Conservation (phyloP, 2,329 filamentous ascomycete species). For the Coleophoma eucalyptorum region DNA sequence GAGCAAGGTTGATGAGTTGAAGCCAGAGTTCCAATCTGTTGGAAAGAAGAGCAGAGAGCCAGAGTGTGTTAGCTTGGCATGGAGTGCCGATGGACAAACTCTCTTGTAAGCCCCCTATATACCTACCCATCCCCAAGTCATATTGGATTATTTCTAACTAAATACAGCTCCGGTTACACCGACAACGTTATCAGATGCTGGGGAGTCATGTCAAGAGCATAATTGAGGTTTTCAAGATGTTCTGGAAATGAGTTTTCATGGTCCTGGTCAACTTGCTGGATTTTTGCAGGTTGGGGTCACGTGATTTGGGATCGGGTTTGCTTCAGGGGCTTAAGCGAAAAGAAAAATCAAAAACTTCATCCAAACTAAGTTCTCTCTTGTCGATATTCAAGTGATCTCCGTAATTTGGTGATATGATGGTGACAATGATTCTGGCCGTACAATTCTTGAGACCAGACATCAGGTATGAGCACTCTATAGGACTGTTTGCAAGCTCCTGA, state of each 20-base stretch:
- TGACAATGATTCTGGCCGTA: too few relatives aligned
- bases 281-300: slow-evolving; percentile 24
- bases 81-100: slow-evolving; percentile 98
- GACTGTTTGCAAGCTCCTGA: too few relatives aligned
- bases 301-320: slow-evolving; percentile 11
- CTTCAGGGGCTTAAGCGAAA: slow-evolving; percentile 18
- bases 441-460: too few relatives aligned
- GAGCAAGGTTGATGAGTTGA: slow-evolving; percentile 99
- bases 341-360: slow-evolving; percentile 21
- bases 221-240: slow-evolving; percentile 32
- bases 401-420: too few relatives aligned
- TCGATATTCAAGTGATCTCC: too few relatives aligned
- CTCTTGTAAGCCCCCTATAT: slow-evolving; percentile 53
- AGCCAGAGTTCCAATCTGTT: slow-evolving; percentile 93
- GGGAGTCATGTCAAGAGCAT: slow-evolving; percentile 95
- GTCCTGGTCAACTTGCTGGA: slow-evolving; percentile 24
- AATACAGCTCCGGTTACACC: slow-evolving; percentile 73
- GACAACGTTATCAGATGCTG: slow-evolving; percentile 98
- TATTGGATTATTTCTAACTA: too few relatives aligned
- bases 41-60: slow-evolving; percentile 99
- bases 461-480: too few relatives aligned
- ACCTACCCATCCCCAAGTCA: too few relatives aligned
- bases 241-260: slow-evolving; percentile 19
- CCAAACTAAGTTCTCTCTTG: too few relatives aligned
- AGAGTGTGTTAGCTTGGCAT: slow-evolving; percentile 96